Evolutionary conservation across 2,329 filamentous ascomycete species (phyloP).

Genomic region (Stagonosporopsis cucurbitacearum): DNA sequence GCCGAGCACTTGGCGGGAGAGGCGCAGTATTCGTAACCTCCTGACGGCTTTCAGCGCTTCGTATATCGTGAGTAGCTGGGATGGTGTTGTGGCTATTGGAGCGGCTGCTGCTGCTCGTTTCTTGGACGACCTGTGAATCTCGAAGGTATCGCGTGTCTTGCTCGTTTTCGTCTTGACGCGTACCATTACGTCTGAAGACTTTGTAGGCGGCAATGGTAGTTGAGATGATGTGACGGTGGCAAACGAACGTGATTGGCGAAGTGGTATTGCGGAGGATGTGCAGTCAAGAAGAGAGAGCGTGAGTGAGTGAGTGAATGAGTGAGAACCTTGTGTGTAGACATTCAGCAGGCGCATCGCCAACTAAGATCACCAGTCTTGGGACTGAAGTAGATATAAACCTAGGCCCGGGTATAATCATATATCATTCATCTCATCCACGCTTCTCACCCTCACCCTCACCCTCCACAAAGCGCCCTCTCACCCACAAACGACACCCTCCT

Average conservation of each 20-base stretch:
- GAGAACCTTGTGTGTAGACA: not conserved
- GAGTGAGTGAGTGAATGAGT: not conserved
- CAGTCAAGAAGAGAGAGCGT: too few species aligned
- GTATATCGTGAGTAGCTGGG: not conserved
- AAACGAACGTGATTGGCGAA: not conserved
- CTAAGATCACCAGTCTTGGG: not conserved
- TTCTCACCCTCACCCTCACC: not conserved
- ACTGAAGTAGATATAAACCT: not conserved
- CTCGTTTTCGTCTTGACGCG: not conserved
- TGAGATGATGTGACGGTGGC: not conserved
- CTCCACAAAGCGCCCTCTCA: slow-evolving; percentile 24
- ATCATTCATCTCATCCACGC: not conserved
- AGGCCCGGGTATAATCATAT: slow-evolving; percentile 1
- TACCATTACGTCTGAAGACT: not conserved
- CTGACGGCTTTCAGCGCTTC: not conserved
- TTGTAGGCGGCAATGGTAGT: not conserved
- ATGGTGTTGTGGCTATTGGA: not conserved
- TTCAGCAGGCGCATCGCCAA: not conserved
- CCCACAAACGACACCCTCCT: slow-evolving; percentile 54
- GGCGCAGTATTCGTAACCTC: not conserved
- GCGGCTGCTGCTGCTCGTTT: not conserved
- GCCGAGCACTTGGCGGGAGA: not conserved
- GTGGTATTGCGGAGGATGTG: not conserved
- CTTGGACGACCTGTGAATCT: not conserved
- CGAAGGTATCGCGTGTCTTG: not conserved